Evolutionary conservation across 2,329 filamentous ascomycete genomes (phyloP), one percentile per base, ranked within the genome.

Genomic region (Aspergillus jensenii): DNA sequence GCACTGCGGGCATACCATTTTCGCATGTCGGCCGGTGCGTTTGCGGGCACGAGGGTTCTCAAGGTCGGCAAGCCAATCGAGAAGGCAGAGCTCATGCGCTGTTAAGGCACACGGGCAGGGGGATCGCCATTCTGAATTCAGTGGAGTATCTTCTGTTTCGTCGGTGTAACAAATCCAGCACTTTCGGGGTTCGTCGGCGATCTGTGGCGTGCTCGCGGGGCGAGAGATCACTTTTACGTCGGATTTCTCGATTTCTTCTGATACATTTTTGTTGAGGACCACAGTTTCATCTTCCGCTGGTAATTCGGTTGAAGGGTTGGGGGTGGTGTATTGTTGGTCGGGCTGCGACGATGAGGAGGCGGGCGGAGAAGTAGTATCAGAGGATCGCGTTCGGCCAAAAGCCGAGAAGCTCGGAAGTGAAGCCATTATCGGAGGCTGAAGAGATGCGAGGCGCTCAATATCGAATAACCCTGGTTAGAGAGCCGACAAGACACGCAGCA

Each of bases 61-160:
- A 70, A 91, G 85, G 70, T 96, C 91, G n/a, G 90, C 89, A 17
- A 98, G 89, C 93, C 93, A 99, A 68, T 91, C 89, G 40, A 98
- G 81, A 64, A 98, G 82, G 72, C 93, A 96, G 59, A 87, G 84
- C 73, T 98, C 92, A 72, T 99, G 95, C 1, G 93, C 95, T 56
- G 90, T 90, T 40, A 99, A 82, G 12, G 90, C 92, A 76, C 95
- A 99, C 0, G 89, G 89, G 72, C 95, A 99, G 2, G 95, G 93
- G 55, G 89, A 90, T 45, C 91, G 87, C 93, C 95, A 99, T 65
- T 82, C 81, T 2, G 81, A 81, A 25, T 83, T 83, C 12, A 81
- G 79, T 8, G 83, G 82, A 21, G 73, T 74, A 57, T 89, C 86
- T 67, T 89, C 87, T 6, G 81, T 86, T 64, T 86, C 82, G 59